Evolutionary conservation across 305 asterid species (phyloP), one percentile per base, ranked within the genome.

Genomic region (Solanum hybrid): DNA sequence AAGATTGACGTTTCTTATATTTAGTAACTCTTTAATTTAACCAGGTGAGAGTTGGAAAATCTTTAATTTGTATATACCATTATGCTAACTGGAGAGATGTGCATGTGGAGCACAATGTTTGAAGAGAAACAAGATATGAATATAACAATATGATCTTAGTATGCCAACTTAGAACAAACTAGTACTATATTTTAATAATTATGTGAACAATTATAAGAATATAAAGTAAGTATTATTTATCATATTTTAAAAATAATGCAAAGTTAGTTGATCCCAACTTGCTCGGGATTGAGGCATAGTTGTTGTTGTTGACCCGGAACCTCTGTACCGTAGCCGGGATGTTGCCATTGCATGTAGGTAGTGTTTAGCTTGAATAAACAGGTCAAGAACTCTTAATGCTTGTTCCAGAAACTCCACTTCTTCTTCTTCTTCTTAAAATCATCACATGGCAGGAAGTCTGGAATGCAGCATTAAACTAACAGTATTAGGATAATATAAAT

Each of bases 331-430:
- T 22, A 84, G 26, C 91, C 29, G 5, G 17, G 79, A 56, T 22
- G 86, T 72, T 40, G 88, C 37, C 45, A 78, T 24, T 37, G 69
- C 40, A 90, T 42, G 26, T 84, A 90, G 81, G 26, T 84, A 79
- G 78, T 34, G 90, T 82, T 37, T 36, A 19, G 78, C 75, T 86
- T 86, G 31, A 51, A 82, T 77, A 77, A 34, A 82, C 19, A 45
- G 87, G 29, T 82, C 72, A 60, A 51, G 69, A 72, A 69, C 77
- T 36, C 87, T 93, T 93, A 92, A 91, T 95, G 92, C 93, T 93
- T 94, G 92, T 94, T 94, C 86, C 98, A 86, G 38, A 94, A 94
- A 92, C 86, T 92, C 98, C 98, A 94, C 96, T 96, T 95, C 93
- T 91, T 95, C 82, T 95, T 96, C 94, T 95, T 95, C 93, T 93